phyloP scores from a whole-genome alignment of 2,329 filamentous ascomycete genomes.

The Paecilomyces fulvus region DNA sequence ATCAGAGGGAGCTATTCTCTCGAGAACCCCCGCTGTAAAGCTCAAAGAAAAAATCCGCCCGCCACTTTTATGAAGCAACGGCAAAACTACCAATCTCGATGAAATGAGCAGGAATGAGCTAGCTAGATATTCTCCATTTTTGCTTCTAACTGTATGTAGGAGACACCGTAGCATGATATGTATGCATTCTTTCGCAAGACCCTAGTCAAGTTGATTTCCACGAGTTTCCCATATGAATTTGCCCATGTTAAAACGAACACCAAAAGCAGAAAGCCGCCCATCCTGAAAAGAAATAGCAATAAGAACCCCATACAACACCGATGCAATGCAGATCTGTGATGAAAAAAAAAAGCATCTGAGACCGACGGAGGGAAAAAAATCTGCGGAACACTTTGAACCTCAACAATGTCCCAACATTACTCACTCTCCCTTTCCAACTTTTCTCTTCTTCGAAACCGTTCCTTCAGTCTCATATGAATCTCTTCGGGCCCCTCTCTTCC shows the following conservation, averaged over 20 bases:
- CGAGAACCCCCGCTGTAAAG: conserved; percentile 7
- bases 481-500: conserved; percentile 22
- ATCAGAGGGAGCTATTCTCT: not conserved
- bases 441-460: conserved; percentile 26
- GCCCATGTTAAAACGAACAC: not conserved
- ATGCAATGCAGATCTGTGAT: not conserved
- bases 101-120: conserved; percentile 23
- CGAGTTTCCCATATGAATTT: not conserved
- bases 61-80: conserved; percentile 19
- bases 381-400: not conserved
- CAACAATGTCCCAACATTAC: conserved; percentile 1
- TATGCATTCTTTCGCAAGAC: not conserved
- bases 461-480: conserved; percentile 29
- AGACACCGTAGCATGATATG: not conserved
- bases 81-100: conserved; percentile 19
- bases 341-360: not conserved
- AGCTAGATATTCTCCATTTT: conserved; percentile 1
- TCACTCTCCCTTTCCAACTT: conserved; percentile 8
- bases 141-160: not conserved
- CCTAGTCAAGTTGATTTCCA: not conserved
- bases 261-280: not conserved
- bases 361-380: not conserved
- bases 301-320: not conserved
- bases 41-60: conserved; percentile 2
- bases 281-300: not conserved